Conservation (phyloP, 2,329 filamentous ascomycete genomes). For the Harringtonia lauricola region DNA sequence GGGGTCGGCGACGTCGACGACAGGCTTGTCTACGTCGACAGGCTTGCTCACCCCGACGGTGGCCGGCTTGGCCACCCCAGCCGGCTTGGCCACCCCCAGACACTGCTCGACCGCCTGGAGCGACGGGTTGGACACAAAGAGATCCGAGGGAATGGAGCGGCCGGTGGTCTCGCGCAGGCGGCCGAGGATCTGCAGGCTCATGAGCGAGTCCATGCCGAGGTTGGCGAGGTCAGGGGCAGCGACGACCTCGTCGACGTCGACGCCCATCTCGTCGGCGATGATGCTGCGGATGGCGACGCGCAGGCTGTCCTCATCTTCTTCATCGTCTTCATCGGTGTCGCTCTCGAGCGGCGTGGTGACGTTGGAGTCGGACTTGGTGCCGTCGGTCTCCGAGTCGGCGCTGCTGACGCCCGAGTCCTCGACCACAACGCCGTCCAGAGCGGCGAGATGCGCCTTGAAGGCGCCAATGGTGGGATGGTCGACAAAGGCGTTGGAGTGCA, state of each 20-base stretch:
- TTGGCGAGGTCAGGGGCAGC: constrained; percentile 43
- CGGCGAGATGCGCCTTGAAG: constrained; percentile 35
- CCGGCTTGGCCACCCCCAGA: constrained; percentile 38
- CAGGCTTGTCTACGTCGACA: constrained; percentile 17
- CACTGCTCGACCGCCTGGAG: constrained; percentile 55
- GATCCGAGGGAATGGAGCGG: constrained; percentile 43
- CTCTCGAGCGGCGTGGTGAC: constrained; percentile 43
- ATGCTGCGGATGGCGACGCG: constrained; percentile 49
- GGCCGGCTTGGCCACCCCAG: constrained; percentile 13
- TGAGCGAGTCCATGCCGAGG: constrained; percentile 48
- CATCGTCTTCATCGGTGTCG: constrained; percentile 26
- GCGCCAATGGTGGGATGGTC: constrained; percentile 42
- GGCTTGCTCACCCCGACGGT: constrained; percentile 29
- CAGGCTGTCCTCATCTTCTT: constrained; percentile 26
- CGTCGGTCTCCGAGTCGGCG: constrained; percentile 32
- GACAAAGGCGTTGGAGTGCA: constrained; percentile 41
- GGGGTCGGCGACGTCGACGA: constrained; percentile 31
- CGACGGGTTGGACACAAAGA: constrained; percentile 49
- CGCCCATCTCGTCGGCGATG: constrained; percentile 61
- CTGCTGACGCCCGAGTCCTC: constrained; percentile 24
- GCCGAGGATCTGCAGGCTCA: constrained; percentile 44
- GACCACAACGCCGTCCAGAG: no score
- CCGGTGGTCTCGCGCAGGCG: constrained; percentile 43
- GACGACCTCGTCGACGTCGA: constrained; percentile 52
- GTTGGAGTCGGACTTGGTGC: constrained; percentile 34